Evolutionary conservation across 139 green algal species (phyloP).

Genomic region (Chlamydomonas sp.): DNA sequence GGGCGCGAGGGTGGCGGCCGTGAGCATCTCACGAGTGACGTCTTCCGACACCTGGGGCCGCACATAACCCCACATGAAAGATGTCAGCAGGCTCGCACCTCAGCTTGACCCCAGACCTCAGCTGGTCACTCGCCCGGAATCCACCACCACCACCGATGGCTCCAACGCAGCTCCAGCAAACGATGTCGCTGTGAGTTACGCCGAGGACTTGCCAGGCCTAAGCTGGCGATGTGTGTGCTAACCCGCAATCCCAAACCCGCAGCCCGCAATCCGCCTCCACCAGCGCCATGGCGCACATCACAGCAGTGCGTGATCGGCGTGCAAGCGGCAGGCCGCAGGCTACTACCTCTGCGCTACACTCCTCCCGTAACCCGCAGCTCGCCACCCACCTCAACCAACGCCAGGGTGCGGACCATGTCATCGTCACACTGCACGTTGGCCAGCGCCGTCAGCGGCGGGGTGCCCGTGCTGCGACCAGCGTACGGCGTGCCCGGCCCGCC

Average conservation of each 20-base stretch:
- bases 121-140: background rate
- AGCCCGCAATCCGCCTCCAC: background rate
- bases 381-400: conserved; percentile 18
- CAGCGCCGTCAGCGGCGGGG: conserved; percentile 24
- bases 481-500: background rate
- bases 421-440: conserved; percentile 28
- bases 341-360: too few relatives aligned
- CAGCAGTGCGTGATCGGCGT: too few relatives aligned
- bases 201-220: too few relatives aligned
- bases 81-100: background rate
- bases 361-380: background rate
- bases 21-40: conserved; percentile 38
- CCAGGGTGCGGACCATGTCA: conserved; percentile 2
- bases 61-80: background rate
- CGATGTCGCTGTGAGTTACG: background rate
- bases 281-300: background rate
- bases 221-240: too few relatives aligned
- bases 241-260: too few relatives aligned
- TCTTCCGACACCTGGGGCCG: conserved; percentile 33
- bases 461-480: background rate
- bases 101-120: background rate
- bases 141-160: background rate
- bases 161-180: background rate
- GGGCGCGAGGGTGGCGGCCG: conserved; percentile 25
- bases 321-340: too few relatives aligned